These are phyloP conservation scores for Saturnispora mendoncae DNA, from an alignment of 805 yeast species.

Conservation along the genomic window DNA sequence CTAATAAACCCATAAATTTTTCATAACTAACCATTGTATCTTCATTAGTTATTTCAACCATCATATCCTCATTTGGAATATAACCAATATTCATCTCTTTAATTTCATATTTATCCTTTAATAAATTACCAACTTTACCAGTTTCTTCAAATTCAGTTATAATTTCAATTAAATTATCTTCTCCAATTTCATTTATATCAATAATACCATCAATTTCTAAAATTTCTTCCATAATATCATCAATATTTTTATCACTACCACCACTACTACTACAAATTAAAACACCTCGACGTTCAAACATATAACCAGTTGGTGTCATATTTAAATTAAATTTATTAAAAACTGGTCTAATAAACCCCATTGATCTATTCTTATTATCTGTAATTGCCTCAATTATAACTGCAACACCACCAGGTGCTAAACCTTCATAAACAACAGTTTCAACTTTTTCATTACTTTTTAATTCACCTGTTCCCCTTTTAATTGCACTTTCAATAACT, in stretches of 20 bases:
- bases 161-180: conserved; percentile 36
- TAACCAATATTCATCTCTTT: conserved; percentile 66
- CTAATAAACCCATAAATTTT: conserved; percentile 53
- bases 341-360: conserved; percentile 64
- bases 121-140: conserved; percentile 47
- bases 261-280: conserved; percentile 53
- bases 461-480: conserved; percentile 69
- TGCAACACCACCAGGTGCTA: conserved; percentile 90
- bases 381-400: conserved; percentile 79
- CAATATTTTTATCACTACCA: conserved; percentile 34
- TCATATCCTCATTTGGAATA: conserved; percentile 52
- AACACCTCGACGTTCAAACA: conserved; percentile 74
- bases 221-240: conserved; percentile 63
- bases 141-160: conserved; percentile 59
- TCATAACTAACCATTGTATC: conserved; percentile 44
- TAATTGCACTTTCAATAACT: conserved; percentile 80
- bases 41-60: conserved; percentile 44
- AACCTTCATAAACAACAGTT: conserved; percentile 69
- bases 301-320: conserved; percentile 67
- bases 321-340: conserved; percentile 56
- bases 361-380: conserved; percentile 78
- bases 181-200: conserved; percentile 40
- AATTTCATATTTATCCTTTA: conserved; percentile 51
- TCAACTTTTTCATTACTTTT: conserved; percentile 38
- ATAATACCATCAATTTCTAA: conserved; percentile 66